Base-by-base conservation (phyloP, 2,329 filamentous ascomycete species). In the Ceratocystis colombiana region DNA sequence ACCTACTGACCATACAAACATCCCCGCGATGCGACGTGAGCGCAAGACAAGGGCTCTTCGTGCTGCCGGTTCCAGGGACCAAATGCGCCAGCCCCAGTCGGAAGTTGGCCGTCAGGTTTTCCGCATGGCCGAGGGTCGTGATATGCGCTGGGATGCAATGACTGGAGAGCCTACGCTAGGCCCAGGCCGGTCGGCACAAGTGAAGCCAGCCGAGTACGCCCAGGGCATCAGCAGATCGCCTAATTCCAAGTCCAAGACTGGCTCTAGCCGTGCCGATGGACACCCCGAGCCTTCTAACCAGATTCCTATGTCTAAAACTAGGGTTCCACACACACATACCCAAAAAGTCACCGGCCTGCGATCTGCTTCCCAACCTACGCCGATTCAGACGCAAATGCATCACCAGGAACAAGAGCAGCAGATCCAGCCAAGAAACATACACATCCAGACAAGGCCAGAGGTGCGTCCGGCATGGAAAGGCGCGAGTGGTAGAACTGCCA, bases 401-500 rank as follows among this genome's bases (percentile, higher is more conserved):
- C 1, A 17, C 20, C 67, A 63, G 67, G 30, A 15, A 22, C 17
- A 33, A 15, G n/a, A 41, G 25, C 59, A 50, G 12, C 30, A 62
- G 15, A 10, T 5, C 37, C 37, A 41, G 22, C 4, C 48, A 15
- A 44, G 53, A 41, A 30, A 8, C 17, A 59, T 6, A n/a, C 59
- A 10, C 22, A 3, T 6, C 2, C 20, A 53, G 55, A 22, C 55
- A 22, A 28, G 22, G 30, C 20, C 33, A 64, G 77, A 80, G 30
- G 77, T 72, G 64, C 78, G 79, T 25, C 84, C 85, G 4, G 79
- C 85, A 67, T 91, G 88, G 88, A 86, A 85, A 71, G 88, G 88
- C 20, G 84, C 85, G 46, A 90, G 85, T 72, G 88, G 88, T 33
- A 83, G 88, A 69, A 80, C 80, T 53, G 78, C 82, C 45, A 79